These are phyloP conservation scores for Cryphonectria japonica DNA, from an alignment of 2,329 filamentous ascomycete genomes.

Conservation along the genomic window DNA sequence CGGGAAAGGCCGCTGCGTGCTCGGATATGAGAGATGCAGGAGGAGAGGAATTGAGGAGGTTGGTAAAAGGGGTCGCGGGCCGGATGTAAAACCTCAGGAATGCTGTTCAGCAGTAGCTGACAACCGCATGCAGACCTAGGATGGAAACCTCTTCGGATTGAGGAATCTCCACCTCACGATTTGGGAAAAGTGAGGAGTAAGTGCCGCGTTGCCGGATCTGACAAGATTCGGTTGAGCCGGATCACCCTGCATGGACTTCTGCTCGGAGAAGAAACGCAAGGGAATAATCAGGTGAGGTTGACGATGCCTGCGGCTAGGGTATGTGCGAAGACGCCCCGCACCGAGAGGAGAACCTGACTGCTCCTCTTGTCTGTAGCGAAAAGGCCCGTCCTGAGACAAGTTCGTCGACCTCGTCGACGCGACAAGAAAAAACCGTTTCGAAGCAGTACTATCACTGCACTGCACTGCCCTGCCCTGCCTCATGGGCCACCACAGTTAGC, in stretches of 20 bases:
- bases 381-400: constrained; percentile 1
- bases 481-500: constrained; percentile 22
- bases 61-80: constrained; percentile 5
- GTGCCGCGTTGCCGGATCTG: constrained; percentile 19
- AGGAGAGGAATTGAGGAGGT: constrained; percentile 2
- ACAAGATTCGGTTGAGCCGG: not conserved
- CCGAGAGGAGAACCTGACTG: not conserved
- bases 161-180: constrained; percentile 3
- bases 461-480: constrained; percentile 14
- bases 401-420: constrained; percentile 5
- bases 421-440: not conserved
- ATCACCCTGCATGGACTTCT: not conserved
- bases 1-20: not conserved
- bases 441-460: not conserved
- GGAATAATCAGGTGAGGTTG: constrained; percentile 23
- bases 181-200: constrained; percentile 23
- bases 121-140: constrained; percentile 7
- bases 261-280: constrained; percentile 16
- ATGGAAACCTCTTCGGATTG: not conserved
- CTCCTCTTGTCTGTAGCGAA: not conserved
- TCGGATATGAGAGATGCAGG: not conserved
- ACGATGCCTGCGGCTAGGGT: constrained; percentile 2
- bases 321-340: not conserved
- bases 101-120: constrained; percentile 3
- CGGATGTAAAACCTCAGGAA: constrained; percentile 15